Conservation (phyloP, 495 filamentous ascomycete genomes). For the Neurospora hispaniola region DNA sequence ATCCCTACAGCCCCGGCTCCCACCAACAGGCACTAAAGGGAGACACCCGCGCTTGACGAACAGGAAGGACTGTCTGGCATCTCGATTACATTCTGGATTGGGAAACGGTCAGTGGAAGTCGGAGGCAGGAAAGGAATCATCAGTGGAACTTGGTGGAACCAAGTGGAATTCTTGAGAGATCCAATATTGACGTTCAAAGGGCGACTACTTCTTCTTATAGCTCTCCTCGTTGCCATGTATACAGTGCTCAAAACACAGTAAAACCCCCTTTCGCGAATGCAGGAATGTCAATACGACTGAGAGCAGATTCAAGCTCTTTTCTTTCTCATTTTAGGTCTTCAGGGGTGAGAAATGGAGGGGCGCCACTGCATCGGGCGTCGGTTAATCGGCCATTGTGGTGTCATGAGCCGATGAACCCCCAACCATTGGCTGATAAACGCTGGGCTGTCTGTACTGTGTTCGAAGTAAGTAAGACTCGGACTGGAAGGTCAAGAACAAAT, state of each 20-base stretch:
- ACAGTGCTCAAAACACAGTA: neutral
- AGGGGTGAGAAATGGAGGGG: neutral
- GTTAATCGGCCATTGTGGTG: neutral
- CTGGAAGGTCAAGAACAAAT: neutral
- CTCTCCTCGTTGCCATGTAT: neutral
- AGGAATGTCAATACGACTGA: no score
- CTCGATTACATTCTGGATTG: neutral
- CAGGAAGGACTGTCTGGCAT: neutral
- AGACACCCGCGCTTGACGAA: no score
- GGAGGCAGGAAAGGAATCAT: neutral
- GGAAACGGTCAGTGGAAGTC: no score
- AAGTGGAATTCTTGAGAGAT: neutral
- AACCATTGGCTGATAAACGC: neutral
- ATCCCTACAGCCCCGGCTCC: no score
- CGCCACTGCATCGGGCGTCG: neutral
- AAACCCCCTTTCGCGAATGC: neutral
- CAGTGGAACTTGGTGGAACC: neutral
- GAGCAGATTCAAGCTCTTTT: no score
- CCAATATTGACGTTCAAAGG: no score
- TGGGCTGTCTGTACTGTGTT: neutral
- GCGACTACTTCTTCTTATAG: no score
- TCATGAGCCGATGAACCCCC: neutral
- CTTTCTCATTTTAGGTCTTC: neutral
- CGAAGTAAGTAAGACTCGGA: neutral
- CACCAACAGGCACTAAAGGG: no score